These are phyloP conservation scores for Pseudogymnoascus sp. DNA, from an alignment of 2,329 filamentous ascomycete genomes.

Conservation along the genomic window DNA sequence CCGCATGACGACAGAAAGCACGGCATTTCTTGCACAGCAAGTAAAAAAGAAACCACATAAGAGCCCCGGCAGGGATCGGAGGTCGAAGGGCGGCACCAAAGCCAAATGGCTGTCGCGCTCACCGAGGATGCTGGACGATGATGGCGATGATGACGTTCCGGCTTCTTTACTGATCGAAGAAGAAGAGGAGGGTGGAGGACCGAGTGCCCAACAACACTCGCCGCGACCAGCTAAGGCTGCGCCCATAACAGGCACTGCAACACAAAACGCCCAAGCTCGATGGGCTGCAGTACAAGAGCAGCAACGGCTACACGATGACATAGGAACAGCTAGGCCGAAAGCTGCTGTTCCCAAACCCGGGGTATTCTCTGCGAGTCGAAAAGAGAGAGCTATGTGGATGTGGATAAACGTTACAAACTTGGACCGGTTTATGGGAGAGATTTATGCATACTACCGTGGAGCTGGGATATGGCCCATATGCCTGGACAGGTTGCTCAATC, in stretches of 20 bases:
- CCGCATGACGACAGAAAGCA: conserved; percentile 25
- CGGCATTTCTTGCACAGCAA: conserved; percentile 22
- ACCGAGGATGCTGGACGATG: conserved; percentile 27
- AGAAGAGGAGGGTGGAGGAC: conserved; percentile 21
- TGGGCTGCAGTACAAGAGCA: conserved; percentile 48
- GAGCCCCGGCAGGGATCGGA: conserved; percentile 10
- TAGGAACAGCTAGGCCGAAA: conserved; percentile 13
- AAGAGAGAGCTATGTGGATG: conserved; percentile 61
- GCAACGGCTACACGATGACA: conserved; percentile 37
- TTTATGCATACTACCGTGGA: conserved; percentile 59
- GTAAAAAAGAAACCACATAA: conserved; percentile 12
- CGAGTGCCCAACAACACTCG: conserved; percentile 16
- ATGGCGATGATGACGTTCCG: conserved; percentile 46
- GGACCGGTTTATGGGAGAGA: conserved; percentile 59
- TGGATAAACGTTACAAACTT: conserved; percentile 66
- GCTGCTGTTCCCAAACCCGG: conserved; percentile 39
- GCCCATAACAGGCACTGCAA: conserved; percentile 9
- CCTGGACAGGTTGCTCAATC: conserved; percentile 45
- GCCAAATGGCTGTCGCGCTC: conserved; percentile 25
- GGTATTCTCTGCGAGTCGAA: conserved; percentile 43
- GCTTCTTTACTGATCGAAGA: conserved; percentile 52
- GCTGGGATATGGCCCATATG: conserved; percentile 63
- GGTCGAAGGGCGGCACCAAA: conserved; percentile 11
- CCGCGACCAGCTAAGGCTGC: conserved; percentile 10
- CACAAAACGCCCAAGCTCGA: conserved; percentile 34